Percentiles rank a stretch among this genome's conserved stretches.
These are phyloP conservation scores for Zymoseptoria brevis DNA, from an alignment of 2,329 filamentous ascomycete species.

Conservation along the genomic window DNA sequence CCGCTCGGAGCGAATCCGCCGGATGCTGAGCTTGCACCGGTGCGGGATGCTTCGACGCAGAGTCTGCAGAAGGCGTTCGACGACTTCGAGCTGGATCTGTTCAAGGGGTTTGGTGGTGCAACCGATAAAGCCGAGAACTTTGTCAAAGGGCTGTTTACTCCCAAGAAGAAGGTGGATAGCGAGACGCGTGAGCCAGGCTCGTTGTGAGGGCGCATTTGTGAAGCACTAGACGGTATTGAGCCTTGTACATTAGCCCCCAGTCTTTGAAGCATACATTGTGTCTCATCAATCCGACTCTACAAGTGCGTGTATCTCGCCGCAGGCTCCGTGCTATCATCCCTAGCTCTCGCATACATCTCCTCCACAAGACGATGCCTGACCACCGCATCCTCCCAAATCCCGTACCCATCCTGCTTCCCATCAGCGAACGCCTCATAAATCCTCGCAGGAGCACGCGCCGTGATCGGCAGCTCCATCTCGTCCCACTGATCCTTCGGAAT, in stretches of 20 bases:
- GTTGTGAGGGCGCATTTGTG: not conserved
- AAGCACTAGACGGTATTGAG: not conserved
- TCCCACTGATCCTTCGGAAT: slow-evolving; percentile 2
- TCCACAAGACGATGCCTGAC: slow-evolving; percentile 4
- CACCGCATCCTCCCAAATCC: slow-evolving; percentile 4
- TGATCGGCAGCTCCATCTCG: not conserved
- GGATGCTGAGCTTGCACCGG: slow-evolving; percentile 2
- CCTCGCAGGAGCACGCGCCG: slow-evolving; percentile 1
- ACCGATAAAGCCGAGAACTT: not conserved
- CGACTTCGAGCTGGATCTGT: slow-evolving; percentile 22
- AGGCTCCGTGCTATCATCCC: not conserved
- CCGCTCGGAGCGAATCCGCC: slow-evolving; percentile 23
- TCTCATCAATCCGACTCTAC: not conserved
- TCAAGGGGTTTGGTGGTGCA: slow-evolving; percentile 6
- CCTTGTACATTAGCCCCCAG: not conserved
- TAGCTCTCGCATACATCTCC: slow-evolving; percentile 5
- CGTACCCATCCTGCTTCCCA: slow-evolving; percentile 3
- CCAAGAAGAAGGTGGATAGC: not conserved
- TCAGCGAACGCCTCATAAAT: slow-evolving; percentile 8
- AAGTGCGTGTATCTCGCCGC: not conserved
- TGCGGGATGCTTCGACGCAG: not conserved
- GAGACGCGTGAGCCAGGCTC: not conserved
- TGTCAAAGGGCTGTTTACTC: slow-evolving; percentile 1
- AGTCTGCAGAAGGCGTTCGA: slow-evolving; percentile 18
- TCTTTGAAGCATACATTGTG: not conserved